Evolutionary conservation across 2,329 filamentous ascomycete species (phyloP), one percentile per base, ranked within the genome.

Genomic region (Penicillium corylophilum): DNA sequence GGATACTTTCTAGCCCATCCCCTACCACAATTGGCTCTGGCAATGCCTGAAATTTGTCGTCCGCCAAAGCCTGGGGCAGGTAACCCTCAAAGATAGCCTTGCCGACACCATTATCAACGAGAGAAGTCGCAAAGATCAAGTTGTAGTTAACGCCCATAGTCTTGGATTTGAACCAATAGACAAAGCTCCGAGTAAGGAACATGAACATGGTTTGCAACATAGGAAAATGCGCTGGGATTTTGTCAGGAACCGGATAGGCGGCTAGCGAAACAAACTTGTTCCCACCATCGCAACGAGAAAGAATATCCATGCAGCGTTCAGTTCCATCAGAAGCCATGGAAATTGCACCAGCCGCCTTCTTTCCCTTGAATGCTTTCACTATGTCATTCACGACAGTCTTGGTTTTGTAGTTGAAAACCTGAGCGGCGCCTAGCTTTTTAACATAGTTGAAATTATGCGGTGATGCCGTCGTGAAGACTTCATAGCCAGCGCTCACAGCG

Each of bases 401-500:
- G 18, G 4, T 41, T 9, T 26, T 41, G 12, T 41, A 16, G 15
- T 8, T 5, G 22, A 24, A 13, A 12, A 18, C 22, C 22, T 48
- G 29, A 12, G 12, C 20, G 16, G 26, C 48, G 20, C 48, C 42
- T 13, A 50, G 42, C 15, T 20, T 41, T 15, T 45, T 48, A 5
- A 48, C 26, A 18, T 41, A 55, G 39, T 59, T 58, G 55, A 67
- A 60, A 31, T 64, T 57, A 16, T 57, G 48, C 15, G 59, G 46
- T 28, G 57, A 54, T 3, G 51, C 24, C 5, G 50, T 47, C 15
- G 39, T 43, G 45, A 33, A 36, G 10, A 48, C 50, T 8, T 52
- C 44, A 18, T 36, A 36, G 3, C 33, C 33, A n/a, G 33, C 15
- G 7, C 15, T 9, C 15, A 36, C 33, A 3, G 33, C 33, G 33